Evolutionary conservation across 768 basidiomycete species (phyloP).

Genomic region (Botryobasidium botryosum): DNA sequence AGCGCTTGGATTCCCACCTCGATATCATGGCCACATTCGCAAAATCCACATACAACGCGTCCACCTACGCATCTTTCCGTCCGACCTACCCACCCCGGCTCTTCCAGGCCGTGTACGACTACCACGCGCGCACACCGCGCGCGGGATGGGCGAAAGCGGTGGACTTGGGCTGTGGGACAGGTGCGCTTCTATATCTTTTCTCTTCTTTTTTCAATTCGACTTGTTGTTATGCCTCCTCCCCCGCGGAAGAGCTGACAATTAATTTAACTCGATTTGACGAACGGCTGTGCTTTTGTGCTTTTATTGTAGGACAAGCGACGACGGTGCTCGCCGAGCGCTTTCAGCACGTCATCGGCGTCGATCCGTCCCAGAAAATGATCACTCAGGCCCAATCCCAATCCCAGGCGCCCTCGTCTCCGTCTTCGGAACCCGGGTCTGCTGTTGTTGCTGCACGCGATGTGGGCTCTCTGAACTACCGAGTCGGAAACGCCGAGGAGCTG

Average conservation of each 20-base stretch:
- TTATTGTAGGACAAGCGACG: slow-evolving; percentile 47
- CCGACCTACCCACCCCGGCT: slow-evolving; percentile 57
- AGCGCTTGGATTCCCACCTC: too few relatives aligned
- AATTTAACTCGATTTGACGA: too few relatives aligned
- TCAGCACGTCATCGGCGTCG: slow-evolving; percentile 46
- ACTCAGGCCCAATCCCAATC: slow-evolving; percentile 23
- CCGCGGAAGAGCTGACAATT: too few relatives aligned
- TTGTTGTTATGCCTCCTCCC: neutral
- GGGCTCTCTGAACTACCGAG: neutral
- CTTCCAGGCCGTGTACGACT: slow-evolving; percentile 43
- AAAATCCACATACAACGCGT: slow-evolving; percentile 49
- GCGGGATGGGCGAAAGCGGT: slow-evolving; percentile 40
- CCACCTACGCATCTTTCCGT: slow-evolving; percentile 46
- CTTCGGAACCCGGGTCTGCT: too few relatives aligned
- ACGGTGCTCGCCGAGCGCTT: slow-evolving; percentile 35
- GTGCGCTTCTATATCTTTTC: too few relatives aligned
- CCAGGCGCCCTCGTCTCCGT: too few relatives aligned
- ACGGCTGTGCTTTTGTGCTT: slow-evolving; percentile 5
- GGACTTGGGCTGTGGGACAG: slow-evolving; percentile 77
- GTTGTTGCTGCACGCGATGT: too few relatives aligned
- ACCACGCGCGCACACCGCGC: slow-evolving; percentile 27
- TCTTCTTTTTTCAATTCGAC: neutral
- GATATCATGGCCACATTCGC: slow-evolving; percentile 27
- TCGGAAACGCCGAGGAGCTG: slow-evolving; percentile 35
- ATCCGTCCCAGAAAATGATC: slow-evolving; percentile 61